A percentile compares a stretch with the other conserved stretches of the same genome.
phyloP scores from a whole-genome alignment of 176 grass and related monocot genomes.

The Oryza officinalis region DNA sequence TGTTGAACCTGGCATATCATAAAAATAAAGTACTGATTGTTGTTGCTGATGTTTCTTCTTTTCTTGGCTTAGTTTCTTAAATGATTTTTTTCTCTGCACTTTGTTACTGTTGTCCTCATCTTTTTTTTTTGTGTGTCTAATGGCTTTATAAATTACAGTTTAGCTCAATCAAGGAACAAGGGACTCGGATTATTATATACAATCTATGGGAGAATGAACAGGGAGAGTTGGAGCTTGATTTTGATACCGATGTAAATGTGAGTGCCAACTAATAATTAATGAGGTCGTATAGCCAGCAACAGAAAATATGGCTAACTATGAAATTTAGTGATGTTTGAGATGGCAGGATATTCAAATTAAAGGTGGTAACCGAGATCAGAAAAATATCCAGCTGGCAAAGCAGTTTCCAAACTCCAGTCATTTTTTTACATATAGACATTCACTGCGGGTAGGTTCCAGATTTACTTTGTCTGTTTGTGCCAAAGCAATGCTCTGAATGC shows the following conservation, averaged over 20 bases:
- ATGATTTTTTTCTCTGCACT: not conserved
- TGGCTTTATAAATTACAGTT: conserved; percentile 64
- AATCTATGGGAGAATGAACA: conserved; percentile 98
- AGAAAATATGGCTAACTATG: not conserved
- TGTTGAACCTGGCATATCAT: too few relatives aligned
- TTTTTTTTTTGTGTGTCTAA: not conserved
- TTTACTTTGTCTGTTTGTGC: too few relatives aligned
- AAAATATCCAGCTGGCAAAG: conserved; percentile 79
- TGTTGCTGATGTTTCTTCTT: too few relatives aligned
- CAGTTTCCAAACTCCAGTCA: conserved; percentile 86
- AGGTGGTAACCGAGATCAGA: conserved; percentile 87
- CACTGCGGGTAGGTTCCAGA: conserved; percentile 59
- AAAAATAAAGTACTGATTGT: too few relatives aligned
- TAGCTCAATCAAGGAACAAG: conserved; percentile 74
- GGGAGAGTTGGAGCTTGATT: conserved; percentile 88
- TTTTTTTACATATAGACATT: conserved; percentile 87
- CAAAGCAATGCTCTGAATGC: too few relatives aligned
- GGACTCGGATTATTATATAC: conserved; percentile 90
- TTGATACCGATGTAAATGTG: conserved; percentile 82
- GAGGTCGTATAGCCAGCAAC: conserved; percentile 23
- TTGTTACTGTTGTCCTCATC: too few relatives aligned
- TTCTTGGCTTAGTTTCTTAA: not conserved
- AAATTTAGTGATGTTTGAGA: conserved; percentile 42
- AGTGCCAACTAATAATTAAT: conserved; percentile 25
- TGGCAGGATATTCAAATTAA: conserved; percentile 91